These are phyloP conservation scores for Meyerozyma carpophila DNA, from an alignment of 1,139 yeast species.

Conservation along the genomic window DNA sequence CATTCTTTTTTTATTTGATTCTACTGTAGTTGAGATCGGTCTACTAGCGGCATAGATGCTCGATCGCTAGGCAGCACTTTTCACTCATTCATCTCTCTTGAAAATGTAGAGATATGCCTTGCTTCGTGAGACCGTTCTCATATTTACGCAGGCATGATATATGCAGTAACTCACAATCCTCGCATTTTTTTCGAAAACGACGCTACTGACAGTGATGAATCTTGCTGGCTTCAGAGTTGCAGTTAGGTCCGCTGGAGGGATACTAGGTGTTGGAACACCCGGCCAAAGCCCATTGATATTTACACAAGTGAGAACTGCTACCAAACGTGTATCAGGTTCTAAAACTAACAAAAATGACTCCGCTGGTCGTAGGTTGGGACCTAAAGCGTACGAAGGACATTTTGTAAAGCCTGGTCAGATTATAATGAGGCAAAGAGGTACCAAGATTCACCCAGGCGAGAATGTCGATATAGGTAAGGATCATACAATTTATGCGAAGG, in stretches of 20 bases:
- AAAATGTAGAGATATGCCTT: too few species aligned
- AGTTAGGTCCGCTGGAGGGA: neutral
- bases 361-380: conserved; percentile 91
- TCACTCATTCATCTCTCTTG: too few species aligned
- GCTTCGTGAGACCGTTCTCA: neutral
- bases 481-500: conserved; percentile 85
- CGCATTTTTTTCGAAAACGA: too few species aligned
- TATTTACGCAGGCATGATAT: neutral
- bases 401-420: conserved; percentile 76
- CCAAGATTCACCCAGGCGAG: conserved; percentile 94
- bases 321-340: conserved; percentile 92
- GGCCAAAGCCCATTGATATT: conserved; percentile 3
- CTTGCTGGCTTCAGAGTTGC: neutral
- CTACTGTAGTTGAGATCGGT: neutral
- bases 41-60: too few species aligned
- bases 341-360: conserved; percentile 91
- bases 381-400: conserved; percentile 76
- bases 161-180: neutral
- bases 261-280: neutral
- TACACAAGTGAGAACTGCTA: conserved; percentile 76
- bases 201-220: neutral
- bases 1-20: conserved; percentile 9
- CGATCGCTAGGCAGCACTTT: too few species aligned
- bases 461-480: conserved; percentile 89
- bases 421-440: conserved; percentile 92